Evolutionary conservation across 2,329 filamentous ascomycete genomes (phyloP).

Genomic region (Claviceps sp.): DNA sequence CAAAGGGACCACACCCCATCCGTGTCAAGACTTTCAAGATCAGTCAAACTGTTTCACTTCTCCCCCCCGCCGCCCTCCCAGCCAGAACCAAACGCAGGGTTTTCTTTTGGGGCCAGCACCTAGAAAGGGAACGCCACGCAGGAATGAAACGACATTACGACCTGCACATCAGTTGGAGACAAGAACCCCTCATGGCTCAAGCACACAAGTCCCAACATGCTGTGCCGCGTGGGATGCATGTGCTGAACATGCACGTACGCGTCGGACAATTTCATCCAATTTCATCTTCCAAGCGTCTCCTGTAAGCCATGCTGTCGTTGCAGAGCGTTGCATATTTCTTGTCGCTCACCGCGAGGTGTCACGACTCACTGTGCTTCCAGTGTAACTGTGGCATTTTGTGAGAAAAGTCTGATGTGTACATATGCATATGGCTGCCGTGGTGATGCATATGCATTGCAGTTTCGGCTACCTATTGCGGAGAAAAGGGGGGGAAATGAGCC

Average conservation of each 20-base stretch:
- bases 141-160: neutral
- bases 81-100: neutral
- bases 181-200: neutral
- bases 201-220: neutral
- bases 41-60: no score
- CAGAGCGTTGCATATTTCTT: neutral
- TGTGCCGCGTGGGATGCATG: neutral
- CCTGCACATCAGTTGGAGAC: neutral
- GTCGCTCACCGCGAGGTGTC: neutral
- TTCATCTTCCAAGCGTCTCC: neutral
- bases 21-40: neutral
- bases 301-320: neutral
- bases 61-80: neutral
- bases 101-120: neutral
- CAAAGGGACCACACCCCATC: neutral
- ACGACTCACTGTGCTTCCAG: neutral
- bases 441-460: neutral
- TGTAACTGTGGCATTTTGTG: neutral
- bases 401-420: neutral
- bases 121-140: neutral
- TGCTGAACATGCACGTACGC: conserved; percentile 2
- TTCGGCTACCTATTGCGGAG: neutral
- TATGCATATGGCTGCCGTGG: neutral
- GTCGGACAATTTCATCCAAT: neutral
- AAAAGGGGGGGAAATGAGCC: neutral